Evolutionary conservation across 1,139 yeast genomes (phyloP).

Genomic region (Magnusiomyces tetraspermus): DNA sequence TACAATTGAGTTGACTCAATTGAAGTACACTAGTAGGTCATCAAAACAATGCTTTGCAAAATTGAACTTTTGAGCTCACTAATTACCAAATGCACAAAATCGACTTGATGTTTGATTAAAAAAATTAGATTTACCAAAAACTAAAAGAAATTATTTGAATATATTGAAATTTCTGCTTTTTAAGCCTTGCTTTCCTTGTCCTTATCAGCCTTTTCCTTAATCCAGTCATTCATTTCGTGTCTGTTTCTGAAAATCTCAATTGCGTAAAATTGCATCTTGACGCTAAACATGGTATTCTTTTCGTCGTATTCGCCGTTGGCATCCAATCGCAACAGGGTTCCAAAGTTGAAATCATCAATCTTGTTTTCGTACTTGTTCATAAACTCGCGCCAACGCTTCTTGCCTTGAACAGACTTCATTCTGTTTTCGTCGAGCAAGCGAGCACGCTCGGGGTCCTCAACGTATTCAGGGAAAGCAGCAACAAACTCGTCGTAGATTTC

Average conservation of each 20-base stretch:
- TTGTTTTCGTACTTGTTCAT: slow-evolving; percentile 70
- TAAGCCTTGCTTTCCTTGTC: too few relatives aligned
- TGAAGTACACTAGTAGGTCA: too few relatives aligned
- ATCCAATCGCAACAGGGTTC: slow-evolving; percentile 75
- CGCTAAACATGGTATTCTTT: slow-evolving; percentile 78
- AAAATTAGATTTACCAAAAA: too few relatives aligned
- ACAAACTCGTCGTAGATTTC: slow-evolving; percentile 64
- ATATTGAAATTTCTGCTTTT: too few relatives aligned
- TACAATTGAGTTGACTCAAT: too few relatives aligned
- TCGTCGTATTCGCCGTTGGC: slow-evolving; percentile 69
- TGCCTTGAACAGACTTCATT: slow-evolving; percentile 72
- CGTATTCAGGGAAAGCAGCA: slow-evolving; percentile 77
- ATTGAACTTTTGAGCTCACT: too few relatives aligned
- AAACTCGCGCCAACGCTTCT: slow-evolving; percentile 84
- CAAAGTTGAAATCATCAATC: slow-evolving; percentile 84
- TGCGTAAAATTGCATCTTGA: slow-evolving; percentile 89
- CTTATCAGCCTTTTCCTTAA: slow-evolving; percentile 28
- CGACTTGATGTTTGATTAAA: too few relatives aligned
- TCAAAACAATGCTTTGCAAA: too few relatives aligned
- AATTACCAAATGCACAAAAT: too few relatives aligned
- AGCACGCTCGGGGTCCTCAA: slow-evolving; percentile 45
- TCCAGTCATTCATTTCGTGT: slow-evolving; percentile 90
- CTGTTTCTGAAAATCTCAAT: slow-evolving; percentile 91
- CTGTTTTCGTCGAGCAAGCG: slow-evolving; percentile 60
- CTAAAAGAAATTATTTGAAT: too few relatives aligned